Conservation (phyloP, 2,329 filamentous ascomycete genomes). For the Trichoderma atroviride region DNA sequence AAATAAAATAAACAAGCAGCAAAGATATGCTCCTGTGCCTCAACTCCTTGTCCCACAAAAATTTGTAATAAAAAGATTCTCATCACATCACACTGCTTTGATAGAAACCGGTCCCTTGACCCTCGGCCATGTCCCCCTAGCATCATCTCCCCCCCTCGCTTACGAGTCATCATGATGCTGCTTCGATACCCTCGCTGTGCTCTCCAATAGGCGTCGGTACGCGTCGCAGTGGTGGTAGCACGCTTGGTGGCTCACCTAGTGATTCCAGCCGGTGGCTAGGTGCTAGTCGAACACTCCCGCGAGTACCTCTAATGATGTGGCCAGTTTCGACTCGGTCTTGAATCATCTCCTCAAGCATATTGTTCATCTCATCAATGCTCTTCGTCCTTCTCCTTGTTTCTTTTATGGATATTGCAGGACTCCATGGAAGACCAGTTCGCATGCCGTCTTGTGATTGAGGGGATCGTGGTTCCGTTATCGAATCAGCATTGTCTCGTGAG, state of each 20-base stretch:
- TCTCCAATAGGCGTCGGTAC: conserved; percentile 39
- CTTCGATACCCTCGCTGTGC: conserved; percentile 1
- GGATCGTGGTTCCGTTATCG: conserved; percentile 40
- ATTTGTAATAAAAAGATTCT: conserved; percentile 4
- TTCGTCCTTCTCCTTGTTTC: conserved; percentile 58
- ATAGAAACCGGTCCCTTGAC: not conserved
- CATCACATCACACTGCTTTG: conserved; percentile 4
- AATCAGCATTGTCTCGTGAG: conserved; percentile 80
- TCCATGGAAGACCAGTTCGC: conserved; percentile 32
- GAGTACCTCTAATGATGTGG: conserved; percentile 65
- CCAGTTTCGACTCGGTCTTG: conserved; percentile 81
- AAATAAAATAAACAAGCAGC: conserved; percentile 17
- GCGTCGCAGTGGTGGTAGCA: conserved; percentile 46
- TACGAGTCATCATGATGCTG: conserved; percentile 2
- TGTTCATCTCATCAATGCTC: conserved; percentile 89
- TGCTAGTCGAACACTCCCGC: conserved; percentile 67
- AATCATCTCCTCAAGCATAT: conserved; percentile 95
- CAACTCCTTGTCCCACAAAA: conserved; percentile 29
- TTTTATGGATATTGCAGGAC: conserved; percentile 27
- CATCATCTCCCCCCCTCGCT: not conserved
- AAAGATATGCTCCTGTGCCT: conserved; percentile 22
- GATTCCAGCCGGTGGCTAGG: conserved; percentile 47
- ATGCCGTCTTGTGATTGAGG: conserved; percentile 31
- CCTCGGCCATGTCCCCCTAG: not conserved
- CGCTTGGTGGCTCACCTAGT: conserved; percentile 39